phyloP scores from a whole-genome alignment of 768 basidiomycete species.

The Harrya chromipes region DNA sequence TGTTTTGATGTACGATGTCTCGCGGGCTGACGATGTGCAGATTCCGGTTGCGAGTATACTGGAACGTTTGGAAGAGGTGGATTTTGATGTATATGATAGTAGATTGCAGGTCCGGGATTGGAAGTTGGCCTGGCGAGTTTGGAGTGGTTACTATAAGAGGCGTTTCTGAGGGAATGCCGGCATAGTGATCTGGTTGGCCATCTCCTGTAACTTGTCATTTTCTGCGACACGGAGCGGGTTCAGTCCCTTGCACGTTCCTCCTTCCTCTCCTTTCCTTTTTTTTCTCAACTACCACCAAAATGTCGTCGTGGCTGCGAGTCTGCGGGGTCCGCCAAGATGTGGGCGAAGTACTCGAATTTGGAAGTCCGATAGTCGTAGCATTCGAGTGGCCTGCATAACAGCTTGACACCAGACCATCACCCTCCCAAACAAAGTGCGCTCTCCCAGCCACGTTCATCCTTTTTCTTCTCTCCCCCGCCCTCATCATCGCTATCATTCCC shows the following conservation, averaged over 20 bases:
- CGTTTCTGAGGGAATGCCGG: conserved; percentile 33
- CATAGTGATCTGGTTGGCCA: conserved; percentile 20
- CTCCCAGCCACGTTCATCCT: conserved; percentile 4
- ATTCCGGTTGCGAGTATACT: conserved; percentile 68
- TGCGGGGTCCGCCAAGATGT: conserved; percentile 30
- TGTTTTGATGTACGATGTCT: conserved; percentile 13
- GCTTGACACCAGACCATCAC: conserved; percentile 35
- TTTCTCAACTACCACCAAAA: not conserved
- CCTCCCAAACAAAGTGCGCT: conserved; percentile 31
- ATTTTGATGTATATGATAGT: conserved; percentile 72
- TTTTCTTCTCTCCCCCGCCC: not conserved
- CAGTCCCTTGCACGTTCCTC: not conserved
- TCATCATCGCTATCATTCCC: not conserved
- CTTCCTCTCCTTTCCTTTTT: not conserved
- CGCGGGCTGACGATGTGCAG: conserved; percentile 34
- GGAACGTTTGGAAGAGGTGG: conserved; percentile 57
- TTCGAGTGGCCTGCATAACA: conserved; percentile 29
- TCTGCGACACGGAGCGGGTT: not conserved
- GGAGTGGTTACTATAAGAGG: conserved; percentile 49
- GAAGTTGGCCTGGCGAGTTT: conserved; percentile 74
- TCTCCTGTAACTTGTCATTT: conserved; percentile 6
- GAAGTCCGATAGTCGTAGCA: conserved; percentile 35
- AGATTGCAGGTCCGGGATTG: conserved; percentile 66
- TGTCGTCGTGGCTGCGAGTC: conserved; percentile 23
- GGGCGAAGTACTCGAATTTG: conserved; percentile 30